Evolutionary conservation across 2,329 filamentous ascomycete genomes (phyloP), one percentile per base, ranked within the genome.

Genomic region (Cercospora berteroae): DNA sequence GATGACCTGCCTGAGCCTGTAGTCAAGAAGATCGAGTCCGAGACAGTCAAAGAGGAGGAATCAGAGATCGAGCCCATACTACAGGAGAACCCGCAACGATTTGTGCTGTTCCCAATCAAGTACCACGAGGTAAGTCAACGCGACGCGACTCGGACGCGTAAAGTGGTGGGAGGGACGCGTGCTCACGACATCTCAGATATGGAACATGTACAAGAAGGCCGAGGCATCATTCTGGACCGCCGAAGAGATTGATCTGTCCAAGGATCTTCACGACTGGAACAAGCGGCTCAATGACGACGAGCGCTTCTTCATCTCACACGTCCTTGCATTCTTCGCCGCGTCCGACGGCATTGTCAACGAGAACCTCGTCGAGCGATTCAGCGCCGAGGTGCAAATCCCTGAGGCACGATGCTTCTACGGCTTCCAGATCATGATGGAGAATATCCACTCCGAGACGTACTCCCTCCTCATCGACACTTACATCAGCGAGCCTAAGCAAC

Each of bases 341-440:
- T 99, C 95, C 0, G 95, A 99, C 78, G 95, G 95, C 78, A 99
- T 99, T 73, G 95, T 99, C 86, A 99, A 99, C 80, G 95, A 99
- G 88, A 99, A 99, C 86, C 87, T 99, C 25, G 89, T 99, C 68
- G 94, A 98, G 88, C 92, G 95, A 71, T 99, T 99, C 89, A 96
- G 92, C 77, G 90, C 88, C 72, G 95, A 99, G 83, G 94, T 99
- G 31, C 95, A 99, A 84, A 89, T 98, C 67, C 94, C 95, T 10
- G 95, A 99, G 84, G 95, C 95, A 72, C 93, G 95, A 77, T 99
- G 95, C 89, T 99, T 99, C 87, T 99, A 99, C 82, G 95, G 95
- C 72, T 99, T 99, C 88, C 95, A 99, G 85, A 98, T 98, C 85
- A 99, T 99, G 95, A 98, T 99, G 92, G 95, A 99, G 87, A 99